A percentile compares a stretch with the other conserved stretches of the same genome.
These are phyloP conservation scores for Microbotryum lychnidis-dioicae DNA, from an alignment of 1,284 basidiomycete species.

Conservation along the genomic window DNA sequence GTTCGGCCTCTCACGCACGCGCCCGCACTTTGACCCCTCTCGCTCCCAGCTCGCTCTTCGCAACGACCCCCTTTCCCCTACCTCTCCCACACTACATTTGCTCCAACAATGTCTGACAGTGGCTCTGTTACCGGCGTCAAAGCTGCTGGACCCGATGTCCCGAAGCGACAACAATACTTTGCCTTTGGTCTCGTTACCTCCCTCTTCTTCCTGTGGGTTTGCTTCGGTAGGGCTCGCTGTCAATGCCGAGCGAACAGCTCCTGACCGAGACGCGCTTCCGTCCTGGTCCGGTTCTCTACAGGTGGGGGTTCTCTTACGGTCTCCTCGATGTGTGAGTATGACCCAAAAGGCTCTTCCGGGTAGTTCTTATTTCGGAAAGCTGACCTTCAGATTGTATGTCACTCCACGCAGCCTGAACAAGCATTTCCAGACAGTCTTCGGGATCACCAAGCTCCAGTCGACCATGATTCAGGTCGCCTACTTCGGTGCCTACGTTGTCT, in stretches of 20 bases:
- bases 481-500: conserved; percentile 48
- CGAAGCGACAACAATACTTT: conserved; percentile 36
- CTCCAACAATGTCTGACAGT: no score
- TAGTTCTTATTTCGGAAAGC: no score
- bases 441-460: conserved; percentile 67
- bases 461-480: conserved; percentile 79
- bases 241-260: background rate
- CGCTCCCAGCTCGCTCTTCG: no score
- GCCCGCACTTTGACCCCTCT: no score
- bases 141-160: conserved; percentile 7
- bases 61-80: no score
- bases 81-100: no score
- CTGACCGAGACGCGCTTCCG: background rate
- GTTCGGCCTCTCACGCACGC: no score
- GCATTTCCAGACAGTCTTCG: conserved; percentile 59
- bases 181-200: conserved; percentile 45
- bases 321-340: conserved; percentile 58
- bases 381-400: no score
- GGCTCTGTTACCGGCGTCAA: background rate
- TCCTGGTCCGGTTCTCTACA: background rate
- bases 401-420: conserved; percentile 48
- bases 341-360: no score
- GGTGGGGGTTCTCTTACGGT: conserved; percentile 46
- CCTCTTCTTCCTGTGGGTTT: conserved; percentile 9
- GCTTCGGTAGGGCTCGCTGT: background rate